Evolutionary conservation across 2,329 filamentous ascomycete genomes (phyloP).

Genomic region (Cordyceps fumosorosea): DNA sequence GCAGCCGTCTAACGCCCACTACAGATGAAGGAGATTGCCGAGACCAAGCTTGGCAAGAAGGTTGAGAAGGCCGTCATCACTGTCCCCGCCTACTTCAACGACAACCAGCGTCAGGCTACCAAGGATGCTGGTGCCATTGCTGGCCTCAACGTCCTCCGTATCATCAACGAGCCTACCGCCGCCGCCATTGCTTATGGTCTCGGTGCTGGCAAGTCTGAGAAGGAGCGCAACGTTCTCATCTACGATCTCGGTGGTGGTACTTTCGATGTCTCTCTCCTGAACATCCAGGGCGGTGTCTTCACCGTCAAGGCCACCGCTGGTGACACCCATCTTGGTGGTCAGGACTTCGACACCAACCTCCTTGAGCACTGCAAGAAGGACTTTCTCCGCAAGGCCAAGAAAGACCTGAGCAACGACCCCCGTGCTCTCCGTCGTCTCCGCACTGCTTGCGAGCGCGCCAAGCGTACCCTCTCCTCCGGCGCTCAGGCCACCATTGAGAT

Average conservation of each 20-base stretch:
- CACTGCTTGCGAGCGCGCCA: constrained; percentile 98
- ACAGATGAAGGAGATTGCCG: constrained; percentile 86
- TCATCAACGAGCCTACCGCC: constrained; percentile 94
- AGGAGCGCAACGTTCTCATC: constrained; percentile 83
- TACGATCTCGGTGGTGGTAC: constrained; percentile 98
- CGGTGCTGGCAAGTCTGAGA: constrained; percentile 63
- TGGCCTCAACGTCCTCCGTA: constrained; percentile 89
- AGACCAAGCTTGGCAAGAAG: constrained; percentile 74
- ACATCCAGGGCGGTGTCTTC: constrained; percentile 96
- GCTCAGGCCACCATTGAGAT: constrained; percentile 94
- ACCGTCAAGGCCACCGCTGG: constrained; percentile 91
- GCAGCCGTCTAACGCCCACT: constrained; percentile 12
- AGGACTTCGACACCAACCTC: constrained; percentile 96
- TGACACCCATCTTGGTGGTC: constrained; percentile 96
- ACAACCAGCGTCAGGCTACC: constrained; percentile 93
- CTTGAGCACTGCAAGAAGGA: constrained; percentile 97
- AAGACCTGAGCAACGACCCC: constrained; percentile 79
- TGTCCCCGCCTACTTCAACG: constrained; percentile 97
- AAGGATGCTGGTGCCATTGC: constrained; percentile 92
- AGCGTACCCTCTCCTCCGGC: constrained; percentile 92
- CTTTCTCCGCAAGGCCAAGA: constrained; percentile 89
- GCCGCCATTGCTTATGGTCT: constrained; percentile 93
- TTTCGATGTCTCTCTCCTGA: constrained; percentile 98
- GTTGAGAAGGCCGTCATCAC: constrained; percentile 87
- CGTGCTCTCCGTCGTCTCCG: constrained; percentile 93